These are phyloP conservation scores for Sclerotinia subarctica DNA, from an alignment of 2,329 filamentous ascomycete species.

Conservation along the genomic window DNA sequence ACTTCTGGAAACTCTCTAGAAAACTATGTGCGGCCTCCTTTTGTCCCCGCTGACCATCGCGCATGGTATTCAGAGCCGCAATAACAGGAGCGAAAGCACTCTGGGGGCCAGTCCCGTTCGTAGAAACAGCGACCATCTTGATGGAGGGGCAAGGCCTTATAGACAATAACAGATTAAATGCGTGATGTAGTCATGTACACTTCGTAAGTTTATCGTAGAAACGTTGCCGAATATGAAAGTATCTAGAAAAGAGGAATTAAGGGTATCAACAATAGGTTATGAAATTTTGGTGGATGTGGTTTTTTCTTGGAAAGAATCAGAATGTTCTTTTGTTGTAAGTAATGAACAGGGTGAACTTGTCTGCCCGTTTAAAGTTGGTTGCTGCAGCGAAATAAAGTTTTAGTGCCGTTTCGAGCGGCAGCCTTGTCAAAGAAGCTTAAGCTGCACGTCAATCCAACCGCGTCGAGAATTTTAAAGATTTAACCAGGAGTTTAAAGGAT, in stretches of 20 bases:
- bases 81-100: constrained; percentile 82
- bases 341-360: not conserved
- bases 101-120: constrained; percentile 59
- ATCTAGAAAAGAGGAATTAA: not conserved
- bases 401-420: constrained; percentile 18
- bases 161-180: constrained; percentile 21
- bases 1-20: constrained; percentile 96
- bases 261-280: not conserved
- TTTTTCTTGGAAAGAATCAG: constrained; percentile 16
- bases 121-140: constrained; percentile 37
- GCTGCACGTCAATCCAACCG: constrained; percentile 1
- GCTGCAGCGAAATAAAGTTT: constrained; percentile 20
- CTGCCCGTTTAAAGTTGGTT: constrained; percentile 13
- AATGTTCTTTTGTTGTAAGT: constrained; percentile 18
- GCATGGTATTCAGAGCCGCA: constrained; percentile 87
- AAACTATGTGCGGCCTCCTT: constrained; percentile 91
- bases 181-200: constrained; percentile 22
- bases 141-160: constrained; percentile 34
- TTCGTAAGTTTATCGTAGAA: not conserved
- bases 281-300: not conserved
- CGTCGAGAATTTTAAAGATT: constrained; percentile 13
- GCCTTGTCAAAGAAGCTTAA: constrained; percentile 9
- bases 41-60: constrained; percentile 73
- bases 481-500: constrained; percentile 14
- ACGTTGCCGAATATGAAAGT: not conserved